phyloP scores from a whole-genome alignment of 2,329 filamentous ascomycete species.

The Aaosphaeria arxii region DNA sequence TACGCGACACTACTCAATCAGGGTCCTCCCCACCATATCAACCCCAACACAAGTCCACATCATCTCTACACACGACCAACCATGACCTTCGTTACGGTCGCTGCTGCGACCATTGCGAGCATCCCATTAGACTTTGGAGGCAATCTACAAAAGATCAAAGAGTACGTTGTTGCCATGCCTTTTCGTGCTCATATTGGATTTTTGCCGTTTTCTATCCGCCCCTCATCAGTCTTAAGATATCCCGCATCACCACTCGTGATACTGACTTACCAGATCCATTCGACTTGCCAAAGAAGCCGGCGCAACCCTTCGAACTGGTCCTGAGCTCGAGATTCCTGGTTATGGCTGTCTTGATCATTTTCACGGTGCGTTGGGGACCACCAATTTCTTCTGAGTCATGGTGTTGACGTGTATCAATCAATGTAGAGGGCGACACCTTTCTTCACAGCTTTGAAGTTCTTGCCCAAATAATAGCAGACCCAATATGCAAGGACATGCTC shows the following conservation, averaged over 20 bases:
- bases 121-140: not conserved
- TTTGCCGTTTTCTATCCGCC: too few relatives aligned
- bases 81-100: not conserved
- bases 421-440: conserved; percentile 17
- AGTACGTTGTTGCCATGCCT: not conserved
- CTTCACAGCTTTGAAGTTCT: conserved; percentile 55
- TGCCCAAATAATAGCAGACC: conserved; percentile 57
- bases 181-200: too few relatives aligned
- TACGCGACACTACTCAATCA: too few relatives aligned
- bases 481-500: conserved; percentile 58
- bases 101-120: not conserved
- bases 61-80: not conserved
- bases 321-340: conserved; percentile 14
- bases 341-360: conserved; percentile 13
- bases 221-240: too few relatives aligned
- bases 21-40: too few relatives aligned
- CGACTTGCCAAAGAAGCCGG: conserved; percentile 52
- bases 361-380: conserved; percentile 28
- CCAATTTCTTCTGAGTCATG: not conserved
- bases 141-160: not conserved
- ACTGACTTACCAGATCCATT: conserved; percentile 26
- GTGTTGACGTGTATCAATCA: not conserved
- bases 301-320: conserved; percentile 56
- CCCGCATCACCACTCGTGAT: too few relatives aligned
- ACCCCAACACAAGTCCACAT: too few relatives aligned